A percentile compares a stretch with the other conserved stretches of the same genome.
Conservation (phyloP, 2,329 filamentous ascomycete species). For the Colletotrichum sp. region DNA sequence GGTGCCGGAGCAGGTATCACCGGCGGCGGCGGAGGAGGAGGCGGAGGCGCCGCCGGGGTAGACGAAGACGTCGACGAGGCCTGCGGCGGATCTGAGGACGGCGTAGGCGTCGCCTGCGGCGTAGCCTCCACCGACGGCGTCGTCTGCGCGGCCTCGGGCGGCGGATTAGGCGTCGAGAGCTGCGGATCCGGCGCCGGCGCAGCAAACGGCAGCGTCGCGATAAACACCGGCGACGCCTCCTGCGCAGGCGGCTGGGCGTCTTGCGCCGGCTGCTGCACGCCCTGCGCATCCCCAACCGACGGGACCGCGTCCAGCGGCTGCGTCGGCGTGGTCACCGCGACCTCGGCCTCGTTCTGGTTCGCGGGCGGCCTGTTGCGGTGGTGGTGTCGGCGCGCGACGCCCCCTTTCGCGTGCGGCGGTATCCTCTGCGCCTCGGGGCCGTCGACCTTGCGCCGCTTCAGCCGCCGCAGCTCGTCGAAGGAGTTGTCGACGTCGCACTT, state of each 20-base stretch:
- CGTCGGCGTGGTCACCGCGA: neutral
- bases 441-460: constrained; percentile 30
- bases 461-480: constrained; percentile 25
- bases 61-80: neutral
- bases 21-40: neutral
- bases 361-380: neutral
- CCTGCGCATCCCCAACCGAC: neutral
- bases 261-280: neutral
- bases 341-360: neutral
- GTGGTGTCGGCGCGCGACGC: neutral
- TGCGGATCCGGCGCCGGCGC: neutral
- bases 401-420: neutral
- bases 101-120: neutral
- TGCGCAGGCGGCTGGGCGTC: neutral
- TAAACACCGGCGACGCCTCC: neutral
- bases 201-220: constrained; percentile 6
- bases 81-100: neutral
- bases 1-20: neutral
- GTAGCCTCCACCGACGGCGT: neutral
- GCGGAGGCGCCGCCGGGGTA: neutral
- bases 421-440: neutral
- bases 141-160: neutral
- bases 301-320: neutral
- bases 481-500: constrained; percentile 34
- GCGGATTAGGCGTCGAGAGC: neutral